Evolutionary conservation across 306 rosid species (phyloP), one percentile per base, ranked within the genome.

Genomic region (Rosa multiflora): DNA sequence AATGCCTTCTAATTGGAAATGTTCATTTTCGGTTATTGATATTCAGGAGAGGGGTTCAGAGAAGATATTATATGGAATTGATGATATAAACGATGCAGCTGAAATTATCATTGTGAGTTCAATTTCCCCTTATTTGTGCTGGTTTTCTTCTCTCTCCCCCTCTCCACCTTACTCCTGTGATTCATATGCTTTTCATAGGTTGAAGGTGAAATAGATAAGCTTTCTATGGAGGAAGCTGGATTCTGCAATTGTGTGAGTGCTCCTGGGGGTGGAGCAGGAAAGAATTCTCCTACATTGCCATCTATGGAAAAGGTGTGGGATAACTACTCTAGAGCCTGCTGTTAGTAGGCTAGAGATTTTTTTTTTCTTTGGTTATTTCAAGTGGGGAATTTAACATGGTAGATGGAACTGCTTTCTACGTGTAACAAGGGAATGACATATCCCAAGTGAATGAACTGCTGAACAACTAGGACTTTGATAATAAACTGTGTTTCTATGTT

Each of bases 131-230:
- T 70, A 9, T 79, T 64, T 77, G 70, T 53, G 37, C 32, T 70
- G 23, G 29, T 72, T 79, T 59, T 64, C 47, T 73, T 39, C 44
- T 73, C 39, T 66, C 58, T 66, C 53, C 20, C 56, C 47, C 18
- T 17, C 48, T 55, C 11, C 43, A 47, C 39, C 44, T 70, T 49
- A 73, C 62, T 63, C 15, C 42, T 20, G 55, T 55, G 1, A 1
- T 67, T 84, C 68, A 70, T 49, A 47, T 81, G 70, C 76, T 79
- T 73, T 66, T 63, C 37, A 74, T 83, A 94, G 97, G 99, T 92
- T 73, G 99, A 94, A 81, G 97, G 99, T 71, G 99, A 94, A 84
- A 71, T 88, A 68, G 99, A 94, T 80, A 94, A 94, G 90, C 97
- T 94, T 83, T 94, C 99, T 39, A 83, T 92, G 46, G 97, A 92